Base-by-base conservation (phyloP, 2,329 filamentous ascomycete genomes). In the Fusarium sp. region DNA sequence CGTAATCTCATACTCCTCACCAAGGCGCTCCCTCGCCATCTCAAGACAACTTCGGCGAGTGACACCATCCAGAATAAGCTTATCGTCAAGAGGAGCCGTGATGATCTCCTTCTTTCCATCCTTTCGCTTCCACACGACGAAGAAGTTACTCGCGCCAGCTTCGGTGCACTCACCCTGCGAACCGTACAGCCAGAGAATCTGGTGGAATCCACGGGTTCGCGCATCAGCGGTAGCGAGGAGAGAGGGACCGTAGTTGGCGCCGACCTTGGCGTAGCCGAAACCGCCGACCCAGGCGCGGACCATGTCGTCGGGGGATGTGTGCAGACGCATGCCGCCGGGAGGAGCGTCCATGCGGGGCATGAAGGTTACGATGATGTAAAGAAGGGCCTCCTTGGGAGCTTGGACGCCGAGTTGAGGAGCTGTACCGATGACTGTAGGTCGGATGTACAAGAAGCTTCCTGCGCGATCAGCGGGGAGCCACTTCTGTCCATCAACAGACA, bases 161-260 rank as follows among this genome's bases (percentile, higher is more conserved):
- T 98, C 94, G 4, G 94, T 98, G 69, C 97, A 94, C 77, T 89
- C 88, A 55, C 88, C 88, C 73, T 95, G 86, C 42, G 88, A 80
- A 2, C 94, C 94, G 76, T 97, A 96, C 53, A 98, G 86, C 94
- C 94, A 98, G n/a, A 98, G 87, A 59, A 98, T 91, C 85, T 98
- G 95, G 77, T 95, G 88, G 81, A 90, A 98, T 0, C 95, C 94
- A 42, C 87, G 82, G 13, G 83, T 83, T 59, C 90, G 84, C 5
- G 94, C 94, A 79, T 94, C 92, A 20, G 86, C 86, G 51, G 94
- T 94, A 6, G 93, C 92, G 57, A 93, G 85, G 57, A 98, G 85
- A 22, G 88, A 91, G 20, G 94, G 94, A 0, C 94, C 94, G 80
- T 97, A 98, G 84, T 97, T 98, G 66, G 94, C 94, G 57, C 94